phyloP scores from a whole-genome alignment of 1,139 yeast genomes.

The Debaryomyces subglobosus region DNA sequence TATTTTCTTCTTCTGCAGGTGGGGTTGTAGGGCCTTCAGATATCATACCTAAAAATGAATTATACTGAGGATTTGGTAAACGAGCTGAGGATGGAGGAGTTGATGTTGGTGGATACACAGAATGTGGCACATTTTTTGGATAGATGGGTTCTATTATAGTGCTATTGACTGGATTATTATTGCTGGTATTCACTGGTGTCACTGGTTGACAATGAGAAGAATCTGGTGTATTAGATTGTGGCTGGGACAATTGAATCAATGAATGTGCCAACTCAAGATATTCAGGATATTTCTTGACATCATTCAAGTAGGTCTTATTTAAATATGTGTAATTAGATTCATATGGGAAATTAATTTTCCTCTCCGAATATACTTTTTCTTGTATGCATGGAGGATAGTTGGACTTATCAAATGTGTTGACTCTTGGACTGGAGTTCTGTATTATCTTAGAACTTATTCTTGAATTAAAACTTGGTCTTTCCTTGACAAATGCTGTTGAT shows the following conservation, averaged over 20 bases:
- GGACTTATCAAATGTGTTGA: conserved; percentile 15
- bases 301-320: conserved; percentile 47
- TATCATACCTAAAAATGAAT: conserved; percentile 13
- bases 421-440: conserved; percentile 29
- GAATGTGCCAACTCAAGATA: conserved; percentile 52
- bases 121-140: neutral
- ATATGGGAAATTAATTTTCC: conserved; percentile 55
- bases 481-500: conserved; percentile 15
- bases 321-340: conserved; percentile 57
- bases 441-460: conserved; percentile 40
- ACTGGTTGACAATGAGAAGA: neutral
- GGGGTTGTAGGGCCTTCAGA: conserved; percentile 18
- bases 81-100: conserved; percentile 17
- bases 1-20: conserved; percentile 18
- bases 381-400: conserved; percentile 10
- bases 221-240: conserved; percentile 11
- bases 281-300: conserved; percentile 51
- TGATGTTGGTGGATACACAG: conserved; percentile 11
- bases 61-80: conserved; percentile 13
- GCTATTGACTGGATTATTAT: conserved; percentile 6
- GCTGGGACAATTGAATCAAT: conserved; percentile 40
- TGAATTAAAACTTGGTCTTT: conserved; percentile 43
- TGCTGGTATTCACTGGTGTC: conserved; percentile 5
- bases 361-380: conserved; percentile 23
- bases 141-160: neutral